These are phyloP conservation scores for Naematelia aurantialba DNA, from an alignment of 768 basidiomycete genomes.

Conservation along the genomic window DNA sequence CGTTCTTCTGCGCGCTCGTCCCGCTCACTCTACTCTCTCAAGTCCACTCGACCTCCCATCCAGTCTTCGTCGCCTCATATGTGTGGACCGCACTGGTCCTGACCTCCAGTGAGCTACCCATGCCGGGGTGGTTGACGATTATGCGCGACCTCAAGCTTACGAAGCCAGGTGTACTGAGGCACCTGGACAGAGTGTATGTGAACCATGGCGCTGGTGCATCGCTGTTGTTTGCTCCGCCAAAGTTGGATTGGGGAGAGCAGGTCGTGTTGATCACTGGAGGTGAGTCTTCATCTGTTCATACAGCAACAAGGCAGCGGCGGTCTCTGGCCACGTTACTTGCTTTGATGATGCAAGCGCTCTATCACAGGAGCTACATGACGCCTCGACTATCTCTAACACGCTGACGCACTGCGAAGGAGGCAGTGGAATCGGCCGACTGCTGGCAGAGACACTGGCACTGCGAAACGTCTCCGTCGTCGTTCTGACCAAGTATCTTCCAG, in stretches of 20 bases:
- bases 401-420: constrained; percentile 57
- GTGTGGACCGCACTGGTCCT: constrained; percentile 62
- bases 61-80: constrained; percentile 55
- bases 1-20: constrained; percentile 77
- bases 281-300: constrained; percentile 45
- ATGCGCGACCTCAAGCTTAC: background rate
- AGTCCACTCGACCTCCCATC: constrained; percentile 57
- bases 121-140: no score
- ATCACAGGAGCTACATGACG: no score
- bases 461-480: constrained; percentile 79
- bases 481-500: constrained; percentile 73
- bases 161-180: constrained; percentile 63
- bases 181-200: constrained; percentile 68
- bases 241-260: constrained; percentile 80
- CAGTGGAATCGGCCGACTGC: constrained; percentile 80
- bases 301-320: no score
- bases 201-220: constrained; percentile 70
- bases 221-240: constrained; percentile 58
- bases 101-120: constrained; percentile 61
- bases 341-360: no score
- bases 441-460: constrained; percentile 80
- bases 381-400: background rate
- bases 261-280: constrained; percentile 89
- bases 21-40: constrained; percentile 76
- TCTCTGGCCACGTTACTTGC: no score